Base-by-base conservation (phyloP, 2,329 filamentous ascomycete genomes). In the Thyridium curvatum region DNA sequence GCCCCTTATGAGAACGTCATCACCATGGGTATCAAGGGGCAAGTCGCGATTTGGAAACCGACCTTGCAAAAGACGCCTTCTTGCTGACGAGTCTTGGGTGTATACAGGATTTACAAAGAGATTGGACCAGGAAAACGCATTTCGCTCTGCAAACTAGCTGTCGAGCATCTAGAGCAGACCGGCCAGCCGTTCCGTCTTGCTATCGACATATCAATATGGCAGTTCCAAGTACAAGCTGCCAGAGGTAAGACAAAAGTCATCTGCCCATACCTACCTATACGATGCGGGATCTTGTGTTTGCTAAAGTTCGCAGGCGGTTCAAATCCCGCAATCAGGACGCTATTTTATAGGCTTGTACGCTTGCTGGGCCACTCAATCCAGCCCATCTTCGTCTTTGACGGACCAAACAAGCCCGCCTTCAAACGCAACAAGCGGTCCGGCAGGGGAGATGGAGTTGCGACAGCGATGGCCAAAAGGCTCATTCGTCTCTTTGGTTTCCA, bases 121-220 rank as follows among this genome's bases (percentile, higher is more conserved):
- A 86, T 98, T 50, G 90, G 90, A 31, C 67, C 81, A 8, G 88
- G 89, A 39, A 73, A 84, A 54, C 78, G 90, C 43, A 71, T 94
- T 39, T 84, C 93, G 14, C 72, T 98, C 9, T 79, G 86, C 28
- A 94, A 87, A 55, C 74, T 97, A 37, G 84, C 90, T 21, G 72
- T 89, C 34, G 78, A 89, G 35, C 83, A 86, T 49, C 77, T 94
- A 46, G 78, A 88, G 52, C 62, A 72, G 39, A 79, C 78, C 10
- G 74, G 76, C 17, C 75, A 82, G 2, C 90, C 90, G 0, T 69
- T 97, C 31, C 83, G 90, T 31, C 72, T 98, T 34, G 93, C 93
- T 30, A 85, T 98, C 47, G 93, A 98, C 57, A 85, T 94, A 50
- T 88, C 89, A 3, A 97, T 98, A 55, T 98, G 93, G 93, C 84